Conservation (phyloP, 2,329 filamentous ascomycete species). For the Calonectria pteridis region DNA sequence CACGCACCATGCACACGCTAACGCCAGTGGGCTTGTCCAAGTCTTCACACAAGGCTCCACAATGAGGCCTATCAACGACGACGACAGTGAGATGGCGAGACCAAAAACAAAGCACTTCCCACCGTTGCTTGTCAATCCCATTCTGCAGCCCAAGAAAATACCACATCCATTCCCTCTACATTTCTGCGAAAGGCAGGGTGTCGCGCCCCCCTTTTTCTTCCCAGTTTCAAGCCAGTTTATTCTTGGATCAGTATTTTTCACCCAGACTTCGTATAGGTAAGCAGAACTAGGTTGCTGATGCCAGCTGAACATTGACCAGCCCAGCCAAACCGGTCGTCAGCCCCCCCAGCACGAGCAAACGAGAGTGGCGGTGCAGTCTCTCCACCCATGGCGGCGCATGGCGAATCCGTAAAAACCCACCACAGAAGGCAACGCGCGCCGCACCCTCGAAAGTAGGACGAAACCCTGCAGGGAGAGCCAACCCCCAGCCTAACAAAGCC, state of each 20-base stretch:
- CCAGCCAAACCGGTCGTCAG: constrained; percentile 9
- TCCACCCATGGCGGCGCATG: constrained; percentile 7
- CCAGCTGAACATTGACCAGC: constrained; percentile 4
- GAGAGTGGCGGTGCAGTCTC: constrained; percentile 25
- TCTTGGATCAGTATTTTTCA: not conserved
- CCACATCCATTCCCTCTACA: not conserved
- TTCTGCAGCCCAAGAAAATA: not conserved
- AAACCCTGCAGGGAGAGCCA: constrained; percentile 14
- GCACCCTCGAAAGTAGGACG: constrained; percentile 15
- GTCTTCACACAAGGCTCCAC: constrained; percentile 21
- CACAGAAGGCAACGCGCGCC: constrained; percentile 19
- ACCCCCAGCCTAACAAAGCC: constrained; percentile 4
- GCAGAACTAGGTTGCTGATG: constrained; percentile 1
- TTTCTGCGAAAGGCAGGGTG: not conserved
- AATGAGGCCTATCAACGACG: constrained; percentile 15
- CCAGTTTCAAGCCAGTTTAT: not conserved
- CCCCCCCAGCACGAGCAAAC: constrained; percentile 14
- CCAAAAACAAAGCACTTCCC: constrained; percentile 3
- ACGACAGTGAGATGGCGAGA: constrained; percentile 10
- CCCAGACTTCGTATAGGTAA: constrained; percentile 13
- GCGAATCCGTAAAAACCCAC: constrained; percentile 15
- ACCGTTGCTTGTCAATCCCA: not conserved
- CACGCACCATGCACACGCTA: constrained; percentile 22
- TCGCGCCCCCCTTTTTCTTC: not conserved
- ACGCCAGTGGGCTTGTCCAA: constrained; percentile 17